Percentiles rank a stretch among this genome's conserved stretches.
These are phyloP conservation scores for Kodamaea ohmeri DNA, from an alignment of 1,139 yeast genomes.

Conservation along the genomic window DNA sequence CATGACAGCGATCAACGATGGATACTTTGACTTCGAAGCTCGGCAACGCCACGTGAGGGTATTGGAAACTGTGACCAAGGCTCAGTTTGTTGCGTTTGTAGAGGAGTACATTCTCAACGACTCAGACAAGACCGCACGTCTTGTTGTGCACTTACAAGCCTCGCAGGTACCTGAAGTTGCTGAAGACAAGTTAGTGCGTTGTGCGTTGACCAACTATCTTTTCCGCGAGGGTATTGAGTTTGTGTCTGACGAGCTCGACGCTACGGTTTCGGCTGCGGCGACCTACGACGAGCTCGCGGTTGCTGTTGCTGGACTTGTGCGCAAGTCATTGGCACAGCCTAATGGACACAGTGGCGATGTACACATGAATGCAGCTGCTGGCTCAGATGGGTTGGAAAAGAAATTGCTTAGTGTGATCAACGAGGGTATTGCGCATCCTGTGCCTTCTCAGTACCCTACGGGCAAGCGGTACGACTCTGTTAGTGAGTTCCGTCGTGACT, in stretches of 20 bases:
- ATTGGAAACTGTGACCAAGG: constrained; percentile 51
- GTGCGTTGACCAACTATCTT: constrained; percentile 29
- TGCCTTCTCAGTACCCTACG: constrained; percentile 30
- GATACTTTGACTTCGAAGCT: constrained; percentile 71
- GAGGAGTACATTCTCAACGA: constrained; percentile 37
- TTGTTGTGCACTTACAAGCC: constrained; percentile 70
- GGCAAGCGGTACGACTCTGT: constrained; percentile 23
- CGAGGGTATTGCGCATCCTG: constrained; percentile 18
- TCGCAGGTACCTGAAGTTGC: constrained; percentile 38
- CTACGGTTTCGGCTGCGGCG: constrained; percentile 22
- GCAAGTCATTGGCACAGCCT: constrained; percentile 5
- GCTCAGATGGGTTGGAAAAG: constrained; percentile 11
- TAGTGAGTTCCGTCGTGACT: constrained; percentile 25
- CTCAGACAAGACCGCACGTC: constrained; percentile 37
- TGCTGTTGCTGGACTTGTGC: constrained; percentile 15
- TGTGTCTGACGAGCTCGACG: constrained; percentile 28
- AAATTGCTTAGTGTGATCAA: constrained; percentile 13
- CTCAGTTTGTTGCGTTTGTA: constrained; percentile 58
- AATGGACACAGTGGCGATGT: too few species aligned
- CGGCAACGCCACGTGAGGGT: constrained; percentile 56
- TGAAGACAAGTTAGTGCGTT: constrained; percentile 24
- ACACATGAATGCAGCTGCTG: too few species aligned
- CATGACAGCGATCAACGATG: constrained; percentile 67
- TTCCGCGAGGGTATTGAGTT: constrained; percentile 24
- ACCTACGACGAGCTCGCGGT: constrained; percentile 14